Base-by-base conservation (phyloP, 2,329 filamentous ascomycete species). In the Colletotrichum phormii region DNA sequence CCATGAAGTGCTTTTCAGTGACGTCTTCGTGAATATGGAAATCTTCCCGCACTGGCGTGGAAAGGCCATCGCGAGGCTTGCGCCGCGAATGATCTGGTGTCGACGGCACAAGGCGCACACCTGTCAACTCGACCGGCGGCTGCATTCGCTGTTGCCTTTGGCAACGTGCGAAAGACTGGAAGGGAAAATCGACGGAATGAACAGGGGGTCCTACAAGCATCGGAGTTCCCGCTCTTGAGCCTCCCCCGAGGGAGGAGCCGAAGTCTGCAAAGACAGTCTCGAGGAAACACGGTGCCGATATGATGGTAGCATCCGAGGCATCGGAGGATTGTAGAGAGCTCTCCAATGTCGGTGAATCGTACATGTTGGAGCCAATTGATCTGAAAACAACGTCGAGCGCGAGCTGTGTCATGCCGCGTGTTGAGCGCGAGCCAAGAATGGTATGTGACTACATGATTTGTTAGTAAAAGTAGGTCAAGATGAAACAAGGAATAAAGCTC, bases 321-420 rank as follows among this genome's bases (percentile, higher is more conserved):
- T 98, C 96, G 51, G 93, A 92, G 2, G 91, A 88, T 65, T 91
- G 90, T 13, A 98, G 86, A 1, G 95, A 95, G 0, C 93, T 88
- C 75, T 97, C 91, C 5, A 94, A 87, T 29, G 84, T 84, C 29
- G 88, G 84, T 2, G 64, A 68, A 64, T 94, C 90, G 75, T 93
- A 90, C 67, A 97, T 90, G 72, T 92, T 93, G 22, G 89, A 85
- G 71, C 90, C 91, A 63, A 98, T 90, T 57, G 94, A 96, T 75
- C 92, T 91, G 84, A 97, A 99, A 62, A 98, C 88, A 53, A 97
- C 89, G 79, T 98, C 96, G 67, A 99, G 91, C 0, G 95, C 90
- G 78, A 99, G 92, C 81, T 99, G 97, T 0, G 95, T 97, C 66
- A 99, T 85, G 74, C 97, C 97, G 75, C 96, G 92, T 82, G 98